Base-by-base conservation (phyloP, 1,284 basidiomycete genomes). In the Laetiporus sulphureus region DNA sequence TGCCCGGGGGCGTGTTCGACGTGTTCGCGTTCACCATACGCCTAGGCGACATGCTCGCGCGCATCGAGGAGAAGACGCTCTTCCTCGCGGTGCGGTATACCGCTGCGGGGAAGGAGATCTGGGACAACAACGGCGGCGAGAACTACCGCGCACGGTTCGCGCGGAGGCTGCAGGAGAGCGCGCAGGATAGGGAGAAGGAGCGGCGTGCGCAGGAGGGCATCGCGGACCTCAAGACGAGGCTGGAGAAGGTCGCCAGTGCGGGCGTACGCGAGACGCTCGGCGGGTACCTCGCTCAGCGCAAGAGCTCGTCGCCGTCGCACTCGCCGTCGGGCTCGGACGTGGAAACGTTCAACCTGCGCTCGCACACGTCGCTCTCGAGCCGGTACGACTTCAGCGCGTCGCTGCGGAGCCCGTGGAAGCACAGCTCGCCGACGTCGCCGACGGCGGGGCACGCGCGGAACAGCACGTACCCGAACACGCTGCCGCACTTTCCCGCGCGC, bases 101-200 rank as follows among this genome's bases (percentile, higher is more conserved):
- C 11, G 78, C 83, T 19, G 75, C 66, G 3, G 89, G 86, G 0
- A 65, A 69, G 41, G 82, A 87, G 56, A 78, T 87, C 45, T 97
- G 95, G 94, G 94, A 97, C 63, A 95, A 92, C 68, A 96, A 97
- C 58, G 64, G 59, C 29, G 85, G 83, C 5, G 59, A 71, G 48
- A 91, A 97, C 61, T 97, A 94, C 61, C 69, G 81, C 47, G 77
- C 90, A 36, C 70, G 64, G 40, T 85, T 89, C 52, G 62, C 57
- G 36, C 58, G 59, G 42, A 40, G 47, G 34, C 37, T 45, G 35
- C 49, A 49, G 37, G 54, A 48, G 45, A 37, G 42, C 41, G 33
- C 41, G 39, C 25, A 32, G 32, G 32, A 41, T 15, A 41, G 21
- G 23, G 41, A 32, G 29, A 27, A 27, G 22, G 27, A 36, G 27